Base-by-base conservation (phyloP, 345 rosid genomes). In the Brassica cretica region DNA sequence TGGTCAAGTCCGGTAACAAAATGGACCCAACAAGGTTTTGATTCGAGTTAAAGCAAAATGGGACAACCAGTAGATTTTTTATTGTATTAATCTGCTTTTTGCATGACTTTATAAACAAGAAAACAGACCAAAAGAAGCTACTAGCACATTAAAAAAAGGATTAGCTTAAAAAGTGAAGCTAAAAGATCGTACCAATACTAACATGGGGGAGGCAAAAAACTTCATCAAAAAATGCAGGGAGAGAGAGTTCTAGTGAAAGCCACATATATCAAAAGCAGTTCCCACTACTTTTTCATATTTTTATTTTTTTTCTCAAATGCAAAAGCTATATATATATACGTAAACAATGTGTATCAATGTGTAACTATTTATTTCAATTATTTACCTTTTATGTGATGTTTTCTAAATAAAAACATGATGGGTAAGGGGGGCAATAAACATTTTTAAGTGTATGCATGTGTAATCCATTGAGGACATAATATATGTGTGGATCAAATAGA, bases 241-340 rank as follows among this genome's bases (percentile, higher is more conserved):
- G 66, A 58, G 35, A 65, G 76, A 27, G 29, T 64, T 74, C 65
- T 78, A 73, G 70, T 79, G 72, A 75, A 75, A 80, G 84, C 85
- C 77, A 66, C 78, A 81, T 80, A 83, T 87, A 89, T 88, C 66
- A 89, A 89, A 91, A 88, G 97, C 70, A 79, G 94, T 80, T 87
- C 90, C 91, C 92, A 81, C 84, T 78, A 51, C 33, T 10, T 67
- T 65, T 44, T 15, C 7, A 49, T 4, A 8, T 16, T 2, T 41
- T 27, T 25, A 25, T 30, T 27, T 39, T 14, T 24, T 27, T 39
- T 14, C 6, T 62, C n/a, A 16, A 30, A 12, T 55, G 56, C 65
- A 12, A 25, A 73, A 78, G 56, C 7, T 5, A 79, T 2, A 11
- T 33, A 66, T 49, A 6, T 15, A 32, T 68, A 44, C 25, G 39